Base-by-base conservation (phyloP, 2,329 filamentous ascomycete species). In the Clathrospora elynae region DNA sequence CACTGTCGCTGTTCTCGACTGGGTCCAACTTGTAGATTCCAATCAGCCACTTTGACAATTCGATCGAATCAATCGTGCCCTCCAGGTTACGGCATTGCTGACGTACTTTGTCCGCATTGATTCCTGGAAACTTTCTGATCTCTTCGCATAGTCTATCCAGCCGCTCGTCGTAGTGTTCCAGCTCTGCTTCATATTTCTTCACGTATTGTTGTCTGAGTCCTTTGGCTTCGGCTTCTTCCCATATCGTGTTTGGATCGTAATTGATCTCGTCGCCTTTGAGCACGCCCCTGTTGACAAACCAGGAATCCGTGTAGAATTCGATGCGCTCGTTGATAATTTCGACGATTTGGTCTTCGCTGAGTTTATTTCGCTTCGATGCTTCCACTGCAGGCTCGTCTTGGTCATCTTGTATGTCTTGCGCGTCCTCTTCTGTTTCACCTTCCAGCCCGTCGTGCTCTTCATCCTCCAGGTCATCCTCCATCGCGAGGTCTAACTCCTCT, bases 41-140 rank as follows among this genome's bases (percentile, higher is more conserved):
- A 6, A 20, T 22, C 18, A 73, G 73, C 75, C 76, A 82, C 18
- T 62, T 58, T 6, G 77, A 64, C 25, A 80, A 67, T 57, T 85
- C 73, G 34, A 80, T 78, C 40, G 86, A 78, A 23, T 81, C 78
- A 1, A 96, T 70, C 3, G 78, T 89, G 4, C 75, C 72, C 46
- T 92, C 83, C 40, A 95, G 71, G 23, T 72, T 78, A 8, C 71
- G 68, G 34, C 83, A 83, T 55, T 83, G 80, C 5, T 68, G 71
- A 17, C 74, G 70, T 10, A 93, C 62, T 10, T 83, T 75, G 1
- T 67, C 57, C 14, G 73, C 70, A 6, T 72, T 79, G 8, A 23
- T 69, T 64, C 80, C 84, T 89, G 19, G 74, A 7, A 22, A 38
- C 8, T 38, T 41, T 0, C 36, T 9, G 2, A 67, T 61, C 17